phyloP scores from a whole-genome alignment of 768 basidiomycete species.

The Suillus bovinus region DNA sequence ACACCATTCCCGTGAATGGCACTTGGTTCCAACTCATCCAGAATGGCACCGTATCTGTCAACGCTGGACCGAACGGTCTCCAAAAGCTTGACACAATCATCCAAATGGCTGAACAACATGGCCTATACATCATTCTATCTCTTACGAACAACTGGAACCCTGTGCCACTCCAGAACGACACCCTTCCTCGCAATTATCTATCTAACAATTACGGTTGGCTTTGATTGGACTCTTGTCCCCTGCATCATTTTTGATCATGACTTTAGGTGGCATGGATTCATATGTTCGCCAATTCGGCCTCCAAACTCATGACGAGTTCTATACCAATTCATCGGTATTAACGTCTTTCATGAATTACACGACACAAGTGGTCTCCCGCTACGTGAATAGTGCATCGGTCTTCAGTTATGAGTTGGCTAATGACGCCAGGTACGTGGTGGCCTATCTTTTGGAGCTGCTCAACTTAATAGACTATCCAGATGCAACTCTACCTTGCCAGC shows the following conservation, averaged over 20 bases:
- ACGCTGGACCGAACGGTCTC: constrained; percentile 60
- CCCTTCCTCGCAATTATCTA: constrained; percentile 50
- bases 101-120: constrained; percentile 52
- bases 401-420: constrained; percentile 66
- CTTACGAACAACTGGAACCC: constrained; percentile 68
- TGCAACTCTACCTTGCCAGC: constrained; percentile 56
- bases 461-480: constrained; percentile 32
- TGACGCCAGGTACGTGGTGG: constrained; percentile 50
- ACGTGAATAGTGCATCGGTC: constrained; percentile 51
- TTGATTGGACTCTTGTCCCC: not conserved
- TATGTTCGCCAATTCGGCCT: constrained; percentile 54
- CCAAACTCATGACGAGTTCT: constrained; percentile 58
- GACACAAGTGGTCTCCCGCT: constrained; percentile 53
- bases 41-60: constrained; percentile 57
- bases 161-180: constrained; percentile 35
- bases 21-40: constrained; percentile 63
- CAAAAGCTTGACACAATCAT: constrained; percentile 63
- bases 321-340: constrained; percentile 49
- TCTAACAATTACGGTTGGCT: constrained; percentile 62
- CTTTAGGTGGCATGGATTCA: constrained; percentile 62
- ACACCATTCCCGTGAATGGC: constrained; percentile 51
- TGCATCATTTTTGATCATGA: constrained; percentile 9
- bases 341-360: constrained; percentile 59
- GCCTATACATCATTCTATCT: constrained; percentile 52
- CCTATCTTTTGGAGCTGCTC: not conserved